Percentiles rank a stretch among this genome's conserved stretches.
These are phyloP conservation scores for Pugionium cornutum DNA, from an alignment of 345 rosid genomes.

Conservation along the genomic window DNA sequence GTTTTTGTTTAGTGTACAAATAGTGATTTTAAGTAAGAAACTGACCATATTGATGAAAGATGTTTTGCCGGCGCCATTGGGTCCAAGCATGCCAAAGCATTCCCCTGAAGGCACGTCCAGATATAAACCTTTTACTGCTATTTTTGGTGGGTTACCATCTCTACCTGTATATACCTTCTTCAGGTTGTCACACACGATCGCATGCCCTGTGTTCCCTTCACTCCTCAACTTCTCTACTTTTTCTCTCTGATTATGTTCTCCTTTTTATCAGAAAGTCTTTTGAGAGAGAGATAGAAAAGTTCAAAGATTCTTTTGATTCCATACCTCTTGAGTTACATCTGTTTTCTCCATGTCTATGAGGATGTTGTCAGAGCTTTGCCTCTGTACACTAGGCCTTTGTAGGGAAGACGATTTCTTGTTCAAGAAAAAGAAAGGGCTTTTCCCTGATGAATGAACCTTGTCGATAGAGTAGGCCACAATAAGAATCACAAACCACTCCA, in stretches of 20 bases:
- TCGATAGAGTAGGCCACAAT: conserved; percentile 62
- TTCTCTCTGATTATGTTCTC: conserved; percentile 53
- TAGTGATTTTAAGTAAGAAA: neutral
- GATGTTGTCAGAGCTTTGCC: conserved; percentile 63
- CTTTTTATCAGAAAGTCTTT: conserved; percentile 10
- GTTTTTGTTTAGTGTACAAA: neutral
- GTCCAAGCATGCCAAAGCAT: conserved; percentile 98
- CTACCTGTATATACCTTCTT: conserved; percentile 84
- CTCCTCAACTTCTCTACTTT: conserved; percentile 68
- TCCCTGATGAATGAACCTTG: conserved; percentile 49
- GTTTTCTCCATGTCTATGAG: conserved; percentile 70
- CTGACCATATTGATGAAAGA: conserved; percentile 92
- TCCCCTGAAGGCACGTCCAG: conserved; percentile 85
- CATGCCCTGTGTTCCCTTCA: conserved; percentile 53
- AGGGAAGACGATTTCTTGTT: conserved; percentile 46
- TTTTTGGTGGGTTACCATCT: conserved; percentile 85
- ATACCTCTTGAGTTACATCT: conserved; percentile 67
- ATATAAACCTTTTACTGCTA: conserved; percentile 84
- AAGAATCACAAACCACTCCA: conserved; percentile 76
- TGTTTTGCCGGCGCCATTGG: conserved; percentile 97
- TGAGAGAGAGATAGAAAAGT: neutral
- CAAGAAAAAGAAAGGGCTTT: conserved; percentile 54
- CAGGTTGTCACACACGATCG: conserved; percentile 72
- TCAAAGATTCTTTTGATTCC: neutral
- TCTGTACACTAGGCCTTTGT: conserved; percentile 50